These are phyloP conservation scores for Macrophomina pseudophaseolina DNA, from an alignment of 2,329 filamentous ascomycete species.

Conservation along the genomic window DNA sequence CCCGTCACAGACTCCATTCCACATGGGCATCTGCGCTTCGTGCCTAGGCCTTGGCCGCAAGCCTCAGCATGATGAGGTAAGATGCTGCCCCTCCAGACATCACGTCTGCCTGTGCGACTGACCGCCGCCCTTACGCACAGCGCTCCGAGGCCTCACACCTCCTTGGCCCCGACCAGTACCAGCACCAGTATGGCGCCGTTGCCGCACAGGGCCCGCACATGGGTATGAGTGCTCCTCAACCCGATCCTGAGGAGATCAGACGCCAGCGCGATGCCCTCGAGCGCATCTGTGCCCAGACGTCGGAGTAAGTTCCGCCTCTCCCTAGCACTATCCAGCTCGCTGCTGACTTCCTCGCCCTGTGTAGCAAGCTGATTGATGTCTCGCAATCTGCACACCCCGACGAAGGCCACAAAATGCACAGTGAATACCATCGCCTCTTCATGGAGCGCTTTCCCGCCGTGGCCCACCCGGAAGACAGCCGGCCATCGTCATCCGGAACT, in stretches of 20 bases:
- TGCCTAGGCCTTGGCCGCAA: constrained; percentile 53
- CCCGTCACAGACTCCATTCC: constrained; percentile 25
- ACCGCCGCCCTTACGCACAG: constrained; percentile 37
- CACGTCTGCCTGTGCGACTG: constrained; percentile 7
- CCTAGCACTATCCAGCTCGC: neutral
- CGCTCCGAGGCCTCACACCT: constrained; percentile 53
- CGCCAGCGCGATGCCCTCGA: constrained; percentile 55
- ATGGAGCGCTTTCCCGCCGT: constrained; percentile 45
- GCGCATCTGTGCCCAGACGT: constrained; percentile 55
- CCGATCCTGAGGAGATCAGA: constrained; percentile 55
- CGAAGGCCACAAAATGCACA: constrained; percentile 42
- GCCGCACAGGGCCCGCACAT: constrained; percentile 38
- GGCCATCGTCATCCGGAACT: constrained; percentile 26
- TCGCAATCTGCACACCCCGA: constrained; percentile 48
- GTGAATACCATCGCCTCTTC: constrained; percentile 50
- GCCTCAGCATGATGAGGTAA: constrained; percentile 51
- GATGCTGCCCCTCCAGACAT: constrained; percentile 30
- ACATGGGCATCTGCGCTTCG: constrained; percentile 56
- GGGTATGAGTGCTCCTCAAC: constrained; percentile 44
- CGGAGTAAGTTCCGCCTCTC: constrained; percentile 46
- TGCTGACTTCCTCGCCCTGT: constrained; percentile 34
- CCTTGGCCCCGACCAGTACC: constrained; percentile 48
- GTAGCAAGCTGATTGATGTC: constrained; percentile 57
- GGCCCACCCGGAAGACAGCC: constrained; percentile 20
- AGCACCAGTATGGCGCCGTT: constrained; percentile 52